These are phyloP conservation scores for Coemansia sp. DNA, from an alignment of 192 early-diverging fungal genomes.

Conservation along the genomic window DNA sequence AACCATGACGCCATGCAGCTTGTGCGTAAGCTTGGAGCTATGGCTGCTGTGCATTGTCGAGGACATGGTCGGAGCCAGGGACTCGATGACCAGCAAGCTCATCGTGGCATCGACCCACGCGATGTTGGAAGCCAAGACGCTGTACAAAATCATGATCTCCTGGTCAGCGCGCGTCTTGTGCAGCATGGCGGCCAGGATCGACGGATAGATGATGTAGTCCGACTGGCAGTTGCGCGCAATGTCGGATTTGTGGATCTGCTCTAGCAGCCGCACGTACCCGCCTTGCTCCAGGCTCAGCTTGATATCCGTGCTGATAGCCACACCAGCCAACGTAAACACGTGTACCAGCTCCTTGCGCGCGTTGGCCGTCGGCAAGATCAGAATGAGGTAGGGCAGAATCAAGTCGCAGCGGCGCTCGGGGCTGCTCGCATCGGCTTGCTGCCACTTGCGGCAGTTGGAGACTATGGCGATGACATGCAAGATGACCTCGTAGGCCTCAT, in stretches of 20 bases:
- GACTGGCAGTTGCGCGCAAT: constrained; percentile 50
- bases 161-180: constrained; percentile 51
- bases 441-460: constrained; percentile 60
- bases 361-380: constrained; percentile 57
- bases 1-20: constrained; percentile 54
- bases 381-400: constrained; percentile 71
- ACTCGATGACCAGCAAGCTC: constrained; percentile 55
- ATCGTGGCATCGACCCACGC: constrained; percentile 50
- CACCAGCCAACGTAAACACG: constrained; percentile 38
- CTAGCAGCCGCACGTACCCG: constrained; percentile 44
- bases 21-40: constrained; percentile 53
- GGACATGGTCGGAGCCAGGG: constrained; percentile 47
- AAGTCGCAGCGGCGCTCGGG: constrained; percentile 72
- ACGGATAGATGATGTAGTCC: constrained; percentile 55
- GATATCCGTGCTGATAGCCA: constrained; percentile 22
- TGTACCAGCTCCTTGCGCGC: constrained; percentile 67
- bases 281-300: constrained; percentile 46
- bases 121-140: constrained; percentile 47
- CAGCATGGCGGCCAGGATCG: constrained; percentile 51
- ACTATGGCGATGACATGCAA: constrained; percentile 76
- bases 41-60: constrained; percentile 37
- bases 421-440: constrained; percentile 56
- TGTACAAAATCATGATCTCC: constrained; percentile 53
- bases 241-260: constrained; percentile 50
- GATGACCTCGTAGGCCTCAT: constrained; percentile 70